Base-by-base conservation (phyloP, 1,284 basidiomycete genomes). In the Ceratobasidium sp. region DNA sequence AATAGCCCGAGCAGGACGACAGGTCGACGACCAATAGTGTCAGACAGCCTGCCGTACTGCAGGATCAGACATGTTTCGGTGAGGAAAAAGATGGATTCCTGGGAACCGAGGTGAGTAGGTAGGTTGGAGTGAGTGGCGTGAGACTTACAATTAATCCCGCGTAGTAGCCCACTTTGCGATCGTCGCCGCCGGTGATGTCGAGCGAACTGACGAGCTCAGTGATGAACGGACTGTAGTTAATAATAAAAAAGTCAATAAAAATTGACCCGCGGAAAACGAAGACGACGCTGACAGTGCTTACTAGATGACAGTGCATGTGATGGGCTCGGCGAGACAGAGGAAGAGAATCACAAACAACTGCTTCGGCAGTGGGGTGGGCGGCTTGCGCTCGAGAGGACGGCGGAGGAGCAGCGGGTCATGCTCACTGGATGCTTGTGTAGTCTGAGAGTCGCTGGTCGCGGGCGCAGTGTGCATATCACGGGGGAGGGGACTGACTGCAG, bases 71-170 rank as follows among this genome's bases (percentile, higher is more conserved):
- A 67, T 0, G 92, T 90, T 82, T 93, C 89, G 5, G 89, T 88
- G 54, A 90, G 82, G 78, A 89, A 92, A 83, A 93, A 93, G 27
- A 91, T 81, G 9, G 91, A 92, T 86, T 92, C 86, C 91, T 93
- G 75, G 4, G 57, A 56, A 45, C 15, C 47, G 72, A 60, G 57
- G 22, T 36, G 51, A 60, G 75, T 75, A 85, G 85, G 41, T 85
- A 82, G 36, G 85, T 75, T 8, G 84, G 4, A 4, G 47, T n/a
- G 50, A 50, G 71, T 51, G 69, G 36, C 29, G n/a, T 80, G 69
- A 19, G 75, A 79, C 81, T 41, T 76, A 89, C 89, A 71, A 91
- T 87, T 36, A 90, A 60, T 19, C 90, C 91, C 56, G 87, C 89
- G 79, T 90, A 92, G 79, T 90, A 91, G 6, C 89, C 90, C 17